Conservation (phyloP, 2,329 filamentous ascomycete species). For the Aspergillus costaricaensis region DNA sequence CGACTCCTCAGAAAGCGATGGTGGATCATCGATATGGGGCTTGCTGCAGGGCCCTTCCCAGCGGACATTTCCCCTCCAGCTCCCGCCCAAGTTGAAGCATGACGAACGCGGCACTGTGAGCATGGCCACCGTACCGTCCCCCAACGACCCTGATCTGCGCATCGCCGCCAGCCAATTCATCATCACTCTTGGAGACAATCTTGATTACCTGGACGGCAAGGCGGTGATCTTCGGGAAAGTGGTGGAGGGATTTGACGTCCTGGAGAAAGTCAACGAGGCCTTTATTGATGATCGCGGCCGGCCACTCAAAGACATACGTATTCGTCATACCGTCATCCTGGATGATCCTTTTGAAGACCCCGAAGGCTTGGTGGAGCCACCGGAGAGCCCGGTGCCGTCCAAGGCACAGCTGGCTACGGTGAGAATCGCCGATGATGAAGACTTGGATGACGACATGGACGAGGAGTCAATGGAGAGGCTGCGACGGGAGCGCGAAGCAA, state of each 20-base stretch:
- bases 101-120: conserved; percentile 87
- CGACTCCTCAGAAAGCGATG: conserved; percentile 80
- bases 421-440: conserved; percentile 86
- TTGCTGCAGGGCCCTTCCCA: conserved; percentile 69
- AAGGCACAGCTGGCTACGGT: conserved; percentile 87
- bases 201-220: conserved; percentile 88
- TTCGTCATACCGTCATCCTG: conserved; percentile 87
- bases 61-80: conserved; percentile 78
- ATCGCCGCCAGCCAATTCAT: conserved; percentile 91
- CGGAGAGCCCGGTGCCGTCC: conserved; percentile 76
- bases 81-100: conserved; percentile 87
- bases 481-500: conserved; percentile 83
- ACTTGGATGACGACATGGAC: conserved; percentile 74
- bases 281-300: conserved; percentile 85
- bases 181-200: conserved; percentile 83
- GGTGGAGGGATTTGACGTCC: conserved; percentile 89
- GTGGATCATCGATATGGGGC: conserved; percentile 92
- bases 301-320: conserved; percentile 90
- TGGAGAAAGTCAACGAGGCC: conserved; percentile 89
- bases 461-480: conserved; percentile 77
- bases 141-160: conserved; percentile 75
- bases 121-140: conserved; percentile 86
- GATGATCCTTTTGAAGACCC: conserved; percentile 93
- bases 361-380: conserved; percentile 71
- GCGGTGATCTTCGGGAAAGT: conserved; percentile 95